A percentile compares a stretch with the other conserved stretches of the same genome.
phyloP scores from a whole-genome alignment of 768 basidiomycete genomes.

The Lentinula sp. region DNA sequence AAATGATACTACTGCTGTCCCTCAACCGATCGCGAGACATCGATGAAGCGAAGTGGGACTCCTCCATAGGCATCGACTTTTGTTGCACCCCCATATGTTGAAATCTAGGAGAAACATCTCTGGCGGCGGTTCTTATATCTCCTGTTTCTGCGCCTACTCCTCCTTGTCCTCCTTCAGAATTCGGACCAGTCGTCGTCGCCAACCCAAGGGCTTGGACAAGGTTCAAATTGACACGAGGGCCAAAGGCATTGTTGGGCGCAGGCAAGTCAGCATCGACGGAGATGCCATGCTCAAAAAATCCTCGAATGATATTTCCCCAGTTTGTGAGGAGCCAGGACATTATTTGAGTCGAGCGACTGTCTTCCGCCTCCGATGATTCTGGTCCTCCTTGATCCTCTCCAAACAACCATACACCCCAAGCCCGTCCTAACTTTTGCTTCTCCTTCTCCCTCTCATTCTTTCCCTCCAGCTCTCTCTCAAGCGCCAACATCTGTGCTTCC shows the following conservation, averaged over 20 bases:
- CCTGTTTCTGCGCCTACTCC: not conserved
- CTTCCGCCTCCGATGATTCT: not conserved
- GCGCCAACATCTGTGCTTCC: not conserved
- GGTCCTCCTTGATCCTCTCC: not conserved
- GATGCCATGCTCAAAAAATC: not conserved
- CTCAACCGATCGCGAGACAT: not conserved
- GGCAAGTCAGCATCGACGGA: not conserved
- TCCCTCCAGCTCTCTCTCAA: not conserved
- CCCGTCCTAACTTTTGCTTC: not conserved
- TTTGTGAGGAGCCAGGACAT: conserved; percentile 1
- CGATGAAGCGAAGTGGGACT: not conserved
- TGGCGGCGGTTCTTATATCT: not conserved
- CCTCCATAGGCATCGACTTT: not conserved
- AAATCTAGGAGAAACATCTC: not conserved
- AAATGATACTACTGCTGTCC: not conserved
- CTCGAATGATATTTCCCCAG: conserved; percentile 1
- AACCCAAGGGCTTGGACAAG: too few species aligned
- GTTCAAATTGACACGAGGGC: not conserved
- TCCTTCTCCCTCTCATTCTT: conserved; percentile 1
- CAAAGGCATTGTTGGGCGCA: not conserved
- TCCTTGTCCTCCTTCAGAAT: not conserved
- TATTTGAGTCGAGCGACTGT: not conserved
- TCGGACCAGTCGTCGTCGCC: not conserved
- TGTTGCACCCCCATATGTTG: not conserved
- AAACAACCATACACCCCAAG: conserved; percentile 3